Conservation (phyloP, 106 monocot species). For the Phalaenopsis equestris region DNA sequence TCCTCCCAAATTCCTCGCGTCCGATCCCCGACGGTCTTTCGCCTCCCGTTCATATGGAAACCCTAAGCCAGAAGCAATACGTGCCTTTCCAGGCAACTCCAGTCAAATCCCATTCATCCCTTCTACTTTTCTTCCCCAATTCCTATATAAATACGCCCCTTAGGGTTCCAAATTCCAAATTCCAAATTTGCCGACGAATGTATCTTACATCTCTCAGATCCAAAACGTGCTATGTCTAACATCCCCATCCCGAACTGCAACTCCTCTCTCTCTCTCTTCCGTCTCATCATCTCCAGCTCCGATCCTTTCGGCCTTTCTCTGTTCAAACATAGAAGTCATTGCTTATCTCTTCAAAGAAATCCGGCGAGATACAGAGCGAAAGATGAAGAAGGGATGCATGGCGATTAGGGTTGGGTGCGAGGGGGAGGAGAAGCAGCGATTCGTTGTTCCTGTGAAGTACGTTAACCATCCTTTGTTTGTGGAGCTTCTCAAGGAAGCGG, state of each 20-base stretch:
- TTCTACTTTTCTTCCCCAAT: no score
- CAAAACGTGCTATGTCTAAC: slow-evolving; percentile 37
- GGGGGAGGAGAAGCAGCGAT: slow-evolving; percentile 26
- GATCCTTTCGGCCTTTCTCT: slow-evolving; percentile 55
- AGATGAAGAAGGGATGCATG: slow-evolving; percentile 35
- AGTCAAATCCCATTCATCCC: no score
- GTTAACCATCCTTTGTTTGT: slow-evolving; percentile 42
- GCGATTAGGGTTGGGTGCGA: slow-evolving; percentile 35
- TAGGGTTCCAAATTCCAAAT: no score
- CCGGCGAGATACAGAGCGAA: background rate
- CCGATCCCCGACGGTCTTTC: no score
- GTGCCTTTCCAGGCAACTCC: no score
- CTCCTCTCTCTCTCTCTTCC: slow-evolving; percentile 36
- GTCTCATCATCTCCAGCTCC: slow-evolving; percentile 42
- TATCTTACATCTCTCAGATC: no score
- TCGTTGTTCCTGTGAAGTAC: slow-evolving; percentile 40
- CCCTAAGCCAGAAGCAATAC: no score
- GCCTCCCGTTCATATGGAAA: no score
- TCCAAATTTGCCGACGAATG: no score
- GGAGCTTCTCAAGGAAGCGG: slow-evolving; percentile 37
- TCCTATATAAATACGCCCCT: no score
- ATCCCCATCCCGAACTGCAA: slow-evolving; percentile 34
- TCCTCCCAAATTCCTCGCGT: no score
- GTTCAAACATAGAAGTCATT: background rate
- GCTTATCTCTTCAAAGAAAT: background rate